Evolutionary conservation across 108 stramenopile species (phyloP).

Genomic region (Tribonema minus): DNA sequence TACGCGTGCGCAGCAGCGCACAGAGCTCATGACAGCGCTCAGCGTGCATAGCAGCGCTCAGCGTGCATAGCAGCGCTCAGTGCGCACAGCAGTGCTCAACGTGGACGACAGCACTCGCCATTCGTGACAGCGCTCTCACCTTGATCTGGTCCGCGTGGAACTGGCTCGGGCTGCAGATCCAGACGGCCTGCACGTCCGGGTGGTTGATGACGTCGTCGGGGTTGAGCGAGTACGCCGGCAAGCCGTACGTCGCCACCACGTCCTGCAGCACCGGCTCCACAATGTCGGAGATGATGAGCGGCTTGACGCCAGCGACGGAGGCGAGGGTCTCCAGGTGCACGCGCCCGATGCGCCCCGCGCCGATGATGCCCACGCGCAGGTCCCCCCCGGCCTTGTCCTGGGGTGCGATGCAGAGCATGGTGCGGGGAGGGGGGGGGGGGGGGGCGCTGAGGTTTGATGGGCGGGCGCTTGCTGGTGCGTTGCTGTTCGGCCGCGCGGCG

Average conservation of each 20-base stretch:
- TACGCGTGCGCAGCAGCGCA: no score
- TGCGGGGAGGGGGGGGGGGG: no score
- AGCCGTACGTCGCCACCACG: conserved; percentile 41
- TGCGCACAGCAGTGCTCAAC: no score
- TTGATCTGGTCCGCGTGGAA: conserved; percentile 53
- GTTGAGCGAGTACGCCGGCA: conserved; percentile 31
- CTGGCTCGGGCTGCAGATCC: conserved; percentile 48
- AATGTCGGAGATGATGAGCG: conserved; percentile 43
- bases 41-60: no score
- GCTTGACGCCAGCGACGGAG: conserved; percentile 32
- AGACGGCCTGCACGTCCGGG: conserved; percentile 45
- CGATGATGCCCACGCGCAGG: conserved; percentile 64
- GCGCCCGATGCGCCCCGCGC: conserved; percentile 43
- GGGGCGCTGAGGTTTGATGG: no score
- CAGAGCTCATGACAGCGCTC: no score
- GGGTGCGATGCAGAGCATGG: no score
- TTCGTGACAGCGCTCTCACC: no score
- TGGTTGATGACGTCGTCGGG: conserved; percentile 35
- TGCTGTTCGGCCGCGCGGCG: no score
- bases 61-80: no score
- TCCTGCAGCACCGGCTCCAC: conserved; percentile 34
- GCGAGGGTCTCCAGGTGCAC: conserved; percentile 48
- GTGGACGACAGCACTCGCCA: no score
- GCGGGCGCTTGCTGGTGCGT: no score
- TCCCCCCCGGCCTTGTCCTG: conserved; percentile 39